Conservation (phyloP, 208 protist species). For the Crithidia sp. region DNA sequence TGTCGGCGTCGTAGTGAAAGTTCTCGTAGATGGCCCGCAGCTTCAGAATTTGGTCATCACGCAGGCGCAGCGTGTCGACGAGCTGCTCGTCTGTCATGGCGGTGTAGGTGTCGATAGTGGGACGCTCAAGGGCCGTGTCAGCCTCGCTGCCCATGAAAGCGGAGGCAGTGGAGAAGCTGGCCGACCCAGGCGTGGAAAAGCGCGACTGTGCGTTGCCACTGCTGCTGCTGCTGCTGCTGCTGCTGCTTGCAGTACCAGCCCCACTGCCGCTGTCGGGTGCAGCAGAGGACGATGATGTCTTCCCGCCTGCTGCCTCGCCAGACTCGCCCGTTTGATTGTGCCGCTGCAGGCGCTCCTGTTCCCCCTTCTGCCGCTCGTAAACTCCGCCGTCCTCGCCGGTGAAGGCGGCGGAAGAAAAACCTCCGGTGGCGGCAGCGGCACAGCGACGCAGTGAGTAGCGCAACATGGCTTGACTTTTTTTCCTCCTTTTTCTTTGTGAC, state of each 20-base stretch:
- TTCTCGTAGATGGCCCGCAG: slow-evolving; percentile 77
- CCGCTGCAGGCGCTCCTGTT: slow-evolving; percentile 36
- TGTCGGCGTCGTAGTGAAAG: slow-evolving; percentile 89
- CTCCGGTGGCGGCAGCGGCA: slow-evolving; percentile 23
- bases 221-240: slow-evolving; percentile 10
- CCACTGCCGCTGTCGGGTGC: not conserved
- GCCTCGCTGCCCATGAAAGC: not conserved
- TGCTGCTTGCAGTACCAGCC: not conserved
- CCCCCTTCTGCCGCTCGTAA: slow-evolving; percentile 29
- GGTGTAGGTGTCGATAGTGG: slow-evolving; percentile 77
- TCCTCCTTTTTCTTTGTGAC: not conserved
- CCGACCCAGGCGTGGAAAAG: slow-evolving; percentile 5
- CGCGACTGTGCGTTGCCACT: not conserved
- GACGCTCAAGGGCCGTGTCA: slow-evolving; percentile 31
- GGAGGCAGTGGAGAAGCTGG: slow-evolving; percentile 1
- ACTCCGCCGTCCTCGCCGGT: slow-evolving; percentile 56
- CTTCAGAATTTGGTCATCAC: slow-evolving; percentile 64
- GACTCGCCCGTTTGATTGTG: slow-evolving; percentile 11
- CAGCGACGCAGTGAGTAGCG: slow-evolving; percentile 22
- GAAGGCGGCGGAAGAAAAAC: slow-evolving; percentile 83
- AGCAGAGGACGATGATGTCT: not conserved
- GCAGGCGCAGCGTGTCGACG: slow-evolving; percentile 49
- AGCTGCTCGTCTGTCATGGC: slow-evolving; percentile 67
- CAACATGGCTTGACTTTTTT: slow-evolving; percentile 19
- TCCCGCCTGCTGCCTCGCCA: not conserved